These are phyloP conservation scores for Heliocybe sulcata DNA, from an alignment of 1,284 basidiomycete genomes.

Conservation along the genomic window DNA sequence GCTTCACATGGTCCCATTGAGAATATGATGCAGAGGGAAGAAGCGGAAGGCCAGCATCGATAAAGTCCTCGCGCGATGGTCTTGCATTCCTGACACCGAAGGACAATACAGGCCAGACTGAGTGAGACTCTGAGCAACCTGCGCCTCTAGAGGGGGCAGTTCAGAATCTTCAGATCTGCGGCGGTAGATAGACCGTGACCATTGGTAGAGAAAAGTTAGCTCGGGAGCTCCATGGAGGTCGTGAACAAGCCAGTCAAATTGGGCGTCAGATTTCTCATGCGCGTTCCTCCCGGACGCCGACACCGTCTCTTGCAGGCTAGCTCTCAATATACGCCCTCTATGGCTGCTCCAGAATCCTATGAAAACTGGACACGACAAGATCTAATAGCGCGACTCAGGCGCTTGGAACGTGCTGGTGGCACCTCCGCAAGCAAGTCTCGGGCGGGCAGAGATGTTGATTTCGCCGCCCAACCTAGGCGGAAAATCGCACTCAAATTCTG, in stretches of 20 bases:
- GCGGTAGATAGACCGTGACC: too few species aligned
- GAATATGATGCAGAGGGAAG: too few species aligned
- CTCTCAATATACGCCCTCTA: background rate
- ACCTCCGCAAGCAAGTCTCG: slow-evolving; percentile 9
- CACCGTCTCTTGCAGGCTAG: background rate
- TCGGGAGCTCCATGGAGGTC: background rate
- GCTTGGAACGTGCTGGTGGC: slow-evolving; percentile 34
- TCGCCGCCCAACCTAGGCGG: slow-evolving; percentile 63
- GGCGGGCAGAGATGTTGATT: slow-evolving; percentile 42
- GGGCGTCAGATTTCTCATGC: background rate
- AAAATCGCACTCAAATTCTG: slow-evolving; percentile 92
- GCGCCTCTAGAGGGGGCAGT: too few species aligned
- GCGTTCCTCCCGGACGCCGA: background rate
- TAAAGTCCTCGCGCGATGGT: too few species aligned
- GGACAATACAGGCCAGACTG: too few species aligned
- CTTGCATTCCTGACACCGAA: too few species aligned
- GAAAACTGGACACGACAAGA: slow-evolving; percentile 59
- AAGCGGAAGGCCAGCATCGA: too few species aligned
- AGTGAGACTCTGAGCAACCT: too few species aligned
- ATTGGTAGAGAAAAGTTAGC: too few species aligned
- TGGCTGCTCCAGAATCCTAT: slow-evolving; percentile 24
- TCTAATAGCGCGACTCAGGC: slow-evolving; percentile 52
- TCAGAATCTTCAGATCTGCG: too few species aligned
- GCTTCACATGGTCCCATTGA: too few species aligned
- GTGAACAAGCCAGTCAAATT: background rate